Conservation (phyloP, 352 stramenopile species). For the Peronospora farinosa region DNA sequence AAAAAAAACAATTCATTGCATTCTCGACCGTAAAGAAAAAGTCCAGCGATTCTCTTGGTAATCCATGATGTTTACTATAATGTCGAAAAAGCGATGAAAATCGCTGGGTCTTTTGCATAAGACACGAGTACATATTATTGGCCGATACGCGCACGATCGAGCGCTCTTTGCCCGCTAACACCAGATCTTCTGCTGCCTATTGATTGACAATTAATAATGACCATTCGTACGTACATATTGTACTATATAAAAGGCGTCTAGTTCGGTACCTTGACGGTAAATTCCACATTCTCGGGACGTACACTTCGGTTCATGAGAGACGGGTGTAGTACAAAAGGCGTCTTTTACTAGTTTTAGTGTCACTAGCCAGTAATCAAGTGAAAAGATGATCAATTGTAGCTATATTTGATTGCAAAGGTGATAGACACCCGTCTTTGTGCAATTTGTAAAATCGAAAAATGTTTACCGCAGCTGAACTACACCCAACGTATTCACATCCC, state of each 20-base stretch:
- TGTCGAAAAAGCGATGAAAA: slow-evolving; percentile 97
- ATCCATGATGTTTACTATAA: slow-evolving; percentile 97
- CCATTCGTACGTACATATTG: not conserved
- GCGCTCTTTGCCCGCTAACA: slow-evolving; percentile 69
- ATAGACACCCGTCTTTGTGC: no score
- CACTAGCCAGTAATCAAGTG: not conserved
- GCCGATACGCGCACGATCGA: slow-evolving; percentile 78
- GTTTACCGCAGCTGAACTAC: slow-evolving; percentile 5
- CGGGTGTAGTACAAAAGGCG: not conserved
- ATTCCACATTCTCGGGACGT: slow-evolving; percentile 92
- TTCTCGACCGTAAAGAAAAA: slow-evolving; percentile 92
- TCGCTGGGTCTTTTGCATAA: slow-evolving; percentile 97
- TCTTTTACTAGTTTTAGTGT: not conserved
- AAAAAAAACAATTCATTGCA: not conserved
- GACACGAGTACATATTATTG: slow-evolving; percentile 90
- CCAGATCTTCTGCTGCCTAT: slow-evolving; percentile 64
- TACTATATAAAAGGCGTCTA: not conserved
- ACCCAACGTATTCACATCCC: slow-evolving; percentile 22
- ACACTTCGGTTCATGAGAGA: slow-evolving; percentile 66
- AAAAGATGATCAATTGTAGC: no score
- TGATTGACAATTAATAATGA: not conserved
- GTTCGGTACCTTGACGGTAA: slow-evolving; percentile 88
- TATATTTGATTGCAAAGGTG: no score
- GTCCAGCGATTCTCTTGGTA: slow-evolving; percentile 94
- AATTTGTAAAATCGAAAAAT: not conserved